These are phyloP conservation scores for Podospora comata DNA, from an alignment of 495 filamentous ascomycete species.

Conservation along the genomic window DNA sequence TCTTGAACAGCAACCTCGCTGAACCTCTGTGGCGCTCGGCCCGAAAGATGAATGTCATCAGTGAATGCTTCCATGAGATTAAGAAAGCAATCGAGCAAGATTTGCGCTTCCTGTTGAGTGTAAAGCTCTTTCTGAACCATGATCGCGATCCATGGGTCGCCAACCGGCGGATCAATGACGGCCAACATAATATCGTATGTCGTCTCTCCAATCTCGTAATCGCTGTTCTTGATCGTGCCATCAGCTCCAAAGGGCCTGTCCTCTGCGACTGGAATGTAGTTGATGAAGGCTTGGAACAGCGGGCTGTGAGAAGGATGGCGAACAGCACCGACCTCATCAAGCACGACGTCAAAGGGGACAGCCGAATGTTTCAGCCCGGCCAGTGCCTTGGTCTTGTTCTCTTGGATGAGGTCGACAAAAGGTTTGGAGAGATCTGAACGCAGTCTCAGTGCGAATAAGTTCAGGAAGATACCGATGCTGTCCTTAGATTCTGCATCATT, in stretches of 20 bases:
- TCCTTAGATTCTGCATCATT: constrained; percentile 10
- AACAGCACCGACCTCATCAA: constrained; percentile 31
- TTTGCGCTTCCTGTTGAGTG: constrained; percentile 11
- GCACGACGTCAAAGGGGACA: constrained; percentile 31
- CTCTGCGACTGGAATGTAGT: constrained; percentile 36
- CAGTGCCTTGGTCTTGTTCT: not conserved
- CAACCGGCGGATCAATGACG: constrained; percentile 22
- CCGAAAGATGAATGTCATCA: not conserved
- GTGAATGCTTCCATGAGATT: constrained; percentile 28
- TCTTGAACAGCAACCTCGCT: constrained; percentile 7
- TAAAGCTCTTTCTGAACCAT: constrained; percentile 23
- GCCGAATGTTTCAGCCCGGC: constrained; percentile 20
- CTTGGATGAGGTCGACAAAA: constrained; percentile 12
- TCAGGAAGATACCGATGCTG: constrained; percentile 27
- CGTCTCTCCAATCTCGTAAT: constrained; percentile 22
- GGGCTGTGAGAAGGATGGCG: constrained; percentile 18
- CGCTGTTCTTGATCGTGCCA: constrained; percentile 27
- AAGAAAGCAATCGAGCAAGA: constrained; percentile 31
- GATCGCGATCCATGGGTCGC: constrained; percentile 15
- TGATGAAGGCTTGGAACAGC: constrained; percentile 23
- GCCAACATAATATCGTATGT: constrained; percentile 33
- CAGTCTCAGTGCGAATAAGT: constrained; percentile 27
- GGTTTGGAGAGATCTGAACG: constrained; percentile 1
- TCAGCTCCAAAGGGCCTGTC: constrained; percentile 20
- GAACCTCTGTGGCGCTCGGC: constrained; percentile 11